Conservation (phyloP, 192 early-diverging fungal genomes). For the Backusella circina region DNA sequence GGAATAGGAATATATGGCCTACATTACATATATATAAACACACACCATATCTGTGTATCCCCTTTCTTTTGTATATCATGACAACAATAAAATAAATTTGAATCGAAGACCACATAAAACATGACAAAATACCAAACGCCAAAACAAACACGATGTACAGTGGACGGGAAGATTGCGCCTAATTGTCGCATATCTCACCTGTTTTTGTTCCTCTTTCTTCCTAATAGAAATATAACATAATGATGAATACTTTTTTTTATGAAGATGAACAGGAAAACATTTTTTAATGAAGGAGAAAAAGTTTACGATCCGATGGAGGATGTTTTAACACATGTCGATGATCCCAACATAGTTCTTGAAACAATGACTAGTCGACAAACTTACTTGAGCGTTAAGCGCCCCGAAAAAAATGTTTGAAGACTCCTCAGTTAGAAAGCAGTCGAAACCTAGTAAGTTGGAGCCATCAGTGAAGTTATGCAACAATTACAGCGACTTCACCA, state of each 20-base stretch:
- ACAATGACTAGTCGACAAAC: constrained; percentile 8
- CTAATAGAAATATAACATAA: constrained; percentile 8
- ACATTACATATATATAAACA: neutral
- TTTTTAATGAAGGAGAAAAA: neutral
- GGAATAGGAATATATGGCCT: neutral
- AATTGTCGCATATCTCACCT: constrained; percentile 11
- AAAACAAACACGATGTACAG: no score
- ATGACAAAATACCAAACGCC: no score
- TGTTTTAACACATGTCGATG: neutral
- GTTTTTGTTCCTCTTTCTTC: constrained; percentile 4
- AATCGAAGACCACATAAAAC: neutral
- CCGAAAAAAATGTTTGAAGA: constrained; percentile 1
- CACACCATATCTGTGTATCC: neutral
- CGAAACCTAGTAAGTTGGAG: no score
- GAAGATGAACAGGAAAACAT: constrained; percentile 3
- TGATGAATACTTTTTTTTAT: constrained; percentile 4
- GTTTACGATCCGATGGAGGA: no score
- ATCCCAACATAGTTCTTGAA: neutral
- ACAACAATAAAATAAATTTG: neutral
- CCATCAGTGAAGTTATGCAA: no score
- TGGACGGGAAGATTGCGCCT: neutral
- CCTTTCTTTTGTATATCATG: neutral
- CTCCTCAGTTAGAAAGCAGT: constrained; percentile 7
- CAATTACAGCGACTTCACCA: no score
- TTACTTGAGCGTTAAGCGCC: constrained; percentile 9